A percentile compares a stretch with the other conserved stretches of the same genome.
These are phyloP conservation scores for Mycocalia duriaeana DNA, from an alignment of 1,284 basidiomycete genomes.

Conservation along the genomic window DNA sequence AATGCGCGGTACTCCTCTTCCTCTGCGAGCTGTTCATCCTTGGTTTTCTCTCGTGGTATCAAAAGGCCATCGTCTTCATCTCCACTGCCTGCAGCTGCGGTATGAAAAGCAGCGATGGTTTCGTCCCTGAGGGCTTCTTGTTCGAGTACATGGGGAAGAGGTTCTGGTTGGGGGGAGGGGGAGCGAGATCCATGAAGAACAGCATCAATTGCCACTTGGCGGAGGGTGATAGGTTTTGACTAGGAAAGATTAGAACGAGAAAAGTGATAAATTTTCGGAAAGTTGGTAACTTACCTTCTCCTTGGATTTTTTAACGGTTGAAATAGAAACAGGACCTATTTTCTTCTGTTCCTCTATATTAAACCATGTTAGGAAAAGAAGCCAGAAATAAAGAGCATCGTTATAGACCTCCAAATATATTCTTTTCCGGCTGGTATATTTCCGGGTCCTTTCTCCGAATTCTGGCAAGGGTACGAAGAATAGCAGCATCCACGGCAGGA, in stretches of 20 bases:
- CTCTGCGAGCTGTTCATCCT: conserved; percentile 71
- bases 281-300: conserved; percentile 60
- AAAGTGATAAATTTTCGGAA: too few relatives aligned
- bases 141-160: conserved; percentile 65
- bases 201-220: conserved; percentile 54
- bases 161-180: conserved; percentile 47
- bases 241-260: conserved; percentile 7
- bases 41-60: conserved; percentile 69
- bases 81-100: conserved; percentile 39
- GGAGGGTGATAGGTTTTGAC: conserved; percentile 29
- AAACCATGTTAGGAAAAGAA: too few relatives aligned
- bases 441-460: conserved; percentile 83
- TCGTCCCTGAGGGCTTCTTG: conserved; percentile 75
- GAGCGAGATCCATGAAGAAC: conserved; percentile 50
- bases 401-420: conserved; percentile 76
- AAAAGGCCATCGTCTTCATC: conserved; percentile 64
- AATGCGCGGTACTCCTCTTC: conserved; percentile 80
- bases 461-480: conserved; percentile 84
- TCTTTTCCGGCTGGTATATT: conserved; percentile 71
- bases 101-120: conserved; percentile 79
- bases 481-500: conserved; percentile 91
- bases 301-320: conserved; percentile 30
- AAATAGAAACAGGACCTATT: conserved; percentile 24
- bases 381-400: background rate
- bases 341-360: conserved; percentile 63